A percentile compares a stretch with the other conserved stretches of the same genome.
These are phyloP conservation scores for Oxyria digyna DNA, from an alignment of 148 eudicot species.

Conservation along the genomic window DNA sequence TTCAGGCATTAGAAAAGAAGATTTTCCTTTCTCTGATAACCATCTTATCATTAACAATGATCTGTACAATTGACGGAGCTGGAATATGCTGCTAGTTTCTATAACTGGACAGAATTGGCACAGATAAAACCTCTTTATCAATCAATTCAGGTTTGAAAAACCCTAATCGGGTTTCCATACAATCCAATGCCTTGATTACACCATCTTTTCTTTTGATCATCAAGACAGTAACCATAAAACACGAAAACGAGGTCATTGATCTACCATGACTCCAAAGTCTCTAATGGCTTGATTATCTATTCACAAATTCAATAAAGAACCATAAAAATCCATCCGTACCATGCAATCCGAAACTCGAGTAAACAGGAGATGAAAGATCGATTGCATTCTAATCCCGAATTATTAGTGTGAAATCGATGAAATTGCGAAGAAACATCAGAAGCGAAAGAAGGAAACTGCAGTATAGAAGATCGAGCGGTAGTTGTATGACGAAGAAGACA, in stretches of 20 bases:
- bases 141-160: constrained; percentile 2
- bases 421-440: neutral
- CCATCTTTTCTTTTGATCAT: neutral
- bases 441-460: neutral
- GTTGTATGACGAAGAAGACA: neutral
- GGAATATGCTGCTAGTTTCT: neutral
- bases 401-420: neutral
- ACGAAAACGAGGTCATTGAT: neutral
- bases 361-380: neutral
- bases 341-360: neutral
- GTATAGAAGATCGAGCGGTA: neutral
- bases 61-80: neutral
- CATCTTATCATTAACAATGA: neutral
- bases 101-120: neutral
- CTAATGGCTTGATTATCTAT: too few relatives aligned
- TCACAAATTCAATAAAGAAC: too few relatives aligned
- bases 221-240: neutral
- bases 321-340: neutral
- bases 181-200: neutral
- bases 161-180: neutral
- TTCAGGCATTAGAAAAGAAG: neutral
- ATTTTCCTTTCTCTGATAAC: neutral
- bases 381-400: neutral
- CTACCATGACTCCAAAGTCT: neutral
- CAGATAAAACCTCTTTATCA: neutral